Base-by-base conservation (phyloP, 140 eudicot genomes). In the Ambrosia hybrid region DNA sequence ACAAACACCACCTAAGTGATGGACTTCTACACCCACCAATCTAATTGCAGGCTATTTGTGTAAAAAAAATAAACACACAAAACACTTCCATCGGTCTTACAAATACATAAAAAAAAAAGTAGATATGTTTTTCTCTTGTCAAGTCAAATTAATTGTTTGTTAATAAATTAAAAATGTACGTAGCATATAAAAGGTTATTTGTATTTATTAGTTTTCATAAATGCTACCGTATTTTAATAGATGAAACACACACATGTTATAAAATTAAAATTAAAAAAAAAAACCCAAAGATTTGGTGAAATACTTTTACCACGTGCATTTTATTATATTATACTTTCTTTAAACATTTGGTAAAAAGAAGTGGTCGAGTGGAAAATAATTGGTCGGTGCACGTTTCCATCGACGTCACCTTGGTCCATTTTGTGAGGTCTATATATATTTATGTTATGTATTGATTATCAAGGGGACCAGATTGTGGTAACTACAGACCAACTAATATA, bases 301-400 rank as follows among this genome's bases (percentile, higher is more conserved):
- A 14, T 59, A 41, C 4, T 5, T 55, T 45, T 46, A 68, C 11
- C 75, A 76, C 68, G 64, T 76, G 75, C 70, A 17, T 58, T 48
- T 55, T 75, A 48, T 45, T 30, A 67, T 46, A 45, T 21, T 21
- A 21, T 21, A 21, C 9, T 6, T n/a, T 41, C n/a, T 36, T 36
- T 57, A 13, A 4, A 37, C 68, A 13, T 62, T 37, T n/a, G 17
- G 67, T 39, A 39, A 39, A 0, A 39, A 17, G 15, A 41, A 62
- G 57, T 65, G 70, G 57, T 65, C 73, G 68, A 51, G 11, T 9
- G 2, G 13, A 67, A 38, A 43, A 55, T 63, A 33, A 1, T 16
- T 30, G 68, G 78, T 78, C 82, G 82, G 82, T 78, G 82, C 6
- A 56, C 60, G 63, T 78, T 71, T 36, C 74, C 57, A 68, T 46